phyloP scores from a whole-genome alignment of 2,329 filamentous ascomycete species.

The Pseudogymnoascus sp. region DNA sequence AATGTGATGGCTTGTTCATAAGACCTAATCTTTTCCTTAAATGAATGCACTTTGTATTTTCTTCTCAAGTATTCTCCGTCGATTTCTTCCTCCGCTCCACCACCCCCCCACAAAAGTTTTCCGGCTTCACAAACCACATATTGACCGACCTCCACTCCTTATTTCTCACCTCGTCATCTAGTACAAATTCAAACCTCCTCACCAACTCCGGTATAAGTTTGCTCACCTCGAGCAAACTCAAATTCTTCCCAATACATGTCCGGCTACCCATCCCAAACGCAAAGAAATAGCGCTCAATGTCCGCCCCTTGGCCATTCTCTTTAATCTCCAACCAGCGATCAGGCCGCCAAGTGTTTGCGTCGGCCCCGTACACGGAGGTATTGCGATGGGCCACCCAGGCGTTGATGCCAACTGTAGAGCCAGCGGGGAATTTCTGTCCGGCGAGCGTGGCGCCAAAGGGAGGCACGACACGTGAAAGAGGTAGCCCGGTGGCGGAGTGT shows the following conservation, averaged over 20 bases:
- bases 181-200: conserved; percentile 22
- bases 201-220: conserved; percentile 34
- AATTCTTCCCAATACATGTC: conserved; percentile 37
- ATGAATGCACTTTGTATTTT: too few relatives aligned
- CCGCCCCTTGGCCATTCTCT: conserved; percentile 2
- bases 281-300: conserved; percentile 16
- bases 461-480: conserved; percentile 41
- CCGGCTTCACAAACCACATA: conserved; percentile 25
- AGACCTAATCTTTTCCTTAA: too few relatives aligned
- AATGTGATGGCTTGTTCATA: too few relatives aligned
- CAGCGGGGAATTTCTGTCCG: conserved; percentile 33
- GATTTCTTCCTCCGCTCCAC: background rate
- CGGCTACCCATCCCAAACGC: conserved; percentile 34
- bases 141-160: conserved; percentile 16
- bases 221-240: conserved; percentile 35
- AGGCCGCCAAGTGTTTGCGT: conserved; percentile 36
- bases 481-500: conserved; percentile 39
- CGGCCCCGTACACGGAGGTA: conserved; percentile 33
- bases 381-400: conserved; percentile 37
- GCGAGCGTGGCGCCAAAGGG: conserved; percentile 35
- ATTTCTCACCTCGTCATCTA: conserved; percentile 15
- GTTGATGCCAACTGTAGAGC: conserved; percentile 36
- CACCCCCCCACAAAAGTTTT: conserved; percentile 20
- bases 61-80: too few relatives aligned
- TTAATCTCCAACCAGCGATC: conserved; percentile 35